Base-by-base conservation (phyloP, 208 protist genomes). In the Trypanosoma theileri region DNA sequence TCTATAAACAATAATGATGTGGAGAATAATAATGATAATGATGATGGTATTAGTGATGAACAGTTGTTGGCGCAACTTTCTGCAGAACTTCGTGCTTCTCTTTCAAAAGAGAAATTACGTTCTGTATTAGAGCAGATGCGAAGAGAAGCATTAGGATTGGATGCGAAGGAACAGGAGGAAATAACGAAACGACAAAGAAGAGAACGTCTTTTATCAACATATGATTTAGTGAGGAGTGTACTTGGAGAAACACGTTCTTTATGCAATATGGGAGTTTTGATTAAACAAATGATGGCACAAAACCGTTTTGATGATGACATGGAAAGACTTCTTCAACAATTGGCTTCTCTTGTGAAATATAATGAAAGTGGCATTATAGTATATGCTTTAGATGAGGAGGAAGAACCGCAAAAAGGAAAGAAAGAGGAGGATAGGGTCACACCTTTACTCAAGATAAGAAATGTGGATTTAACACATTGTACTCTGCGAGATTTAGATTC, bases 181-280 rank as follows among this genome's bases (percentile, higher is more conserved):
- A 85, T 92, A 26, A 78, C 72, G 12, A 73, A 67, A 58, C 72
- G 62, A 45, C 88, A 91, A 73, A 67, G 80, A 45, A 63, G 66
- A n/a, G 91, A 96, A 65, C 80, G 81, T 3, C 40, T 93, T 22
- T 57, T 93, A 17, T 73, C 61, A 26, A 85, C 78, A 22, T 96
- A 92, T 64, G 86, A 91, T 66, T 84, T 90, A 58, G 59, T 94
- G 9, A 81, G 87, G 40, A 72, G 80, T 11, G 52, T 94, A 0
- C 85, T 87, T 40, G 82, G 83, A 14, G 63, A 52, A 21, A 86
- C 66, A 19, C 71, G 64, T 35, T 69, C 26, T n/a, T 56, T 28
- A 17, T 84, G 63, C 46, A 77, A 76, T 41, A 75, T 84, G 4
- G 40, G 28, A 21, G n/a, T 75, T 28, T 62, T 93, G 22, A 40